A percentile compares a stretch with the other conserved stretches of the same genome.
phyloP scores from a whole-genome alignment of 805 yeast species.

The Kuraishia cidri region DNA sequence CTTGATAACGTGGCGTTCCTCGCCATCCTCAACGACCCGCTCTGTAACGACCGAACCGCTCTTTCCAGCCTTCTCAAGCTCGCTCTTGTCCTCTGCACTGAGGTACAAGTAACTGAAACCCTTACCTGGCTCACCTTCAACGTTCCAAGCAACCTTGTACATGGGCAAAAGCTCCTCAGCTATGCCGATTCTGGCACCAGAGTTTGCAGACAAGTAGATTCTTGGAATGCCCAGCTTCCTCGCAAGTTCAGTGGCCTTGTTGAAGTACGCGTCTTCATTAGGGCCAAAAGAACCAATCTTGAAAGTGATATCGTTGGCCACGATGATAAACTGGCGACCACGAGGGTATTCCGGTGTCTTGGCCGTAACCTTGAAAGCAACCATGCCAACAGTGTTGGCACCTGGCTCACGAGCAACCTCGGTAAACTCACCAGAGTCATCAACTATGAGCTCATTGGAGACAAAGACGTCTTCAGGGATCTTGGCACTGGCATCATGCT shows the following conservation, averaged over 20 bases:
- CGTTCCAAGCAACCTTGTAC: constrained; percentile 91
- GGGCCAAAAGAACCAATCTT: constrained; percentile 99
- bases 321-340: constrained; percentile 88
- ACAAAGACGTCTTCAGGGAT: constrained; percentile 72
- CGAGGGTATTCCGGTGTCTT: constrained; percentile 96
- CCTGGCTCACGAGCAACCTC: constrained; percentile 96
- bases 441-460: constrained; percentile 74
- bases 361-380: constrained; percentile 83
- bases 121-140: constrained; percentile 60
- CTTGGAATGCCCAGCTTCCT: constrained; percentile 90
- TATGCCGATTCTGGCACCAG: constrained; percentile 98
- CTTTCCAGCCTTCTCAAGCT: constrained; percentile 51
- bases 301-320: constrained; percentile 96
- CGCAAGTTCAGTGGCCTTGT: constrained; percentile 88
- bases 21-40: constrained; percentile 75
- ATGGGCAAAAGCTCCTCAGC: constrained; percentile 92
- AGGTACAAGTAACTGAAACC: constrained; percentile 90
- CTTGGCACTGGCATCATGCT: constrained; percentile 41
- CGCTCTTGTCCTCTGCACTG: constrained; percentile 52
- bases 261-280: constrained; percentile 85
- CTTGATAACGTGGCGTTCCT: constrained; percentile 71
- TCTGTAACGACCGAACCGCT: constrained; percentile 63
- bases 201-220: constrained; percentile 92
- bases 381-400: constrained; percentile 94
- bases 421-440: constrained; percentile 73